Evolutionary conservation across 2,329 filamentous ascomycete genomes (phyloP).

Genomic region (Dactylonectria estremocensis): DNA sequence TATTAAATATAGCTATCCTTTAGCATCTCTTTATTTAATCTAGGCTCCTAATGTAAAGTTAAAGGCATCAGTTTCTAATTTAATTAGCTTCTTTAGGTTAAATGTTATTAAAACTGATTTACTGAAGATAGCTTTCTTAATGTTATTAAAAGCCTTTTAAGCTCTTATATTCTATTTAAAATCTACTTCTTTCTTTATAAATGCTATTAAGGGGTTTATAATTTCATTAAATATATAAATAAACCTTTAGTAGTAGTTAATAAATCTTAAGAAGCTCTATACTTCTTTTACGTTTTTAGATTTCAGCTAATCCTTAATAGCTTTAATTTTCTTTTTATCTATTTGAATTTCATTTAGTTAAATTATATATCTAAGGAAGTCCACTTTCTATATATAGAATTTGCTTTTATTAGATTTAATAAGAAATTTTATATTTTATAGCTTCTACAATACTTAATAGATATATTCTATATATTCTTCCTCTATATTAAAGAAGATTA

Average conservation of each 20-base stretch:
- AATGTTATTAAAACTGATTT: too few relatives aligned
- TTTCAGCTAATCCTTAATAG: constrained; percentile 10
- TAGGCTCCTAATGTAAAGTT: too few relatives aligned
- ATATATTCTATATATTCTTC: constrained; percentile 38
- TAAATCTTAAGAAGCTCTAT: constrained; percentile 35
- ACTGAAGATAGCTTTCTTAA: constrained; percentile 12
- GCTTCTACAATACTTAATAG: constrained; percentile 31
- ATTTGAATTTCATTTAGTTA: constrained; percentile 30
- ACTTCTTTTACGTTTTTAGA: constrained; percentile 29
- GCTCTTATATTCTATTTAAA: constrained; percentile 13
- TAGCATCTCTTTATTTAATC: constrained; percentile 4
- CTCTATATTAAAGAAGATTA: constrained; percentile 38
- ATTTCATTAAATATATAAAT: constrained; percentile 35
- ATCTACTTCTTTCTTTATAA: constrained; percentile 27
- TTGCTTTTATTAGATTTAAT: constrained; percentile 33
- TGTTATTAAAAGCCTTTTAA: constrained; percentile 18
- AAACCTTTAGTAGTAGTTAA: constrained; percentile 38
- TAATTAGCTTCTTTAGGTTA: too few relatives aligned
- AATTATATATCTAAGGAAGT: constrained; percentile 34
- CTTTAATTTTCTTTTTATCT: constrained; percentile 31
- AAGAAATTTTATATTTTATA: constrained; percentile 34
- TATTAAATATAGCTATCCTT: constrained; percentile 32
- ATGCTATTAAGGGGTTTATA: constrained; percentile 8
- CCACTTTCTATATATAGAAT: constrained; percentile 32
- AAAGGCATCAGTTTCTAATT: too few relatives aligned